phyloP scores from a whole-genome alignment of 106 monocot genomes.

The Vanilla planifolia region DNA sequence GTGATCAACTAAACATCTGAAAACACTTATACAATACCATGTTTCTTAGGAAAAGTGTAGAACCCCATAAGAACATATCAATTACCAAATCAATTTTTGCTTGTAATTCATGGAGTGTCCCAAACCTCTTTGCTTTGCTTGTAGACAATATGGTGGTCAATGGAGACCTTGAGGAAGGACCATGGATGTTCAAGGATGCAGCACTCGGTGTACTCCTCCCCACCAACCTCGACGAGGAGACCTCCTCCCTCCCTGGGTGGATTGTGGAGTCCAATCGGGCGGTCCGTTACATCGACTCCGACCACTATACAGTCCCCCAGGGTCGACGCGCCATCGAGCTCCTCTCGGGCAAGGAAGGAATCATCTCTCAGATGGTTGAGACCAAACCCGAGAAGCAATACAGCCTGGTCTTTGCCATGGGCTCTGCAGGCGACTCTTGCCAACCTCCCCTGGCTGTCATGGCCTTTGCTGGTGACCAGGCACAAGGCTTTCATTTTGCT shows the following conservation, averaged over 20 bases:
- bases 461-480: slow-evolving; percentile 92
- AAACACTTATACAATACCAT: too few relatives aligned
- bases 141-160: slow-evolving; percentile 57
- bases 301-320: slow-evolving; percentile 75
- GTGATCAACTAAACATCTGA: too few relatives aligned
- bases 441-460: slow-evolving; percentile 76
- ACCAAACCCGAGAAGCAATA: slow-evolving; percentile 69
- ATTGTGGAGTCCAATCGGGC: slow-evolving; percentile 91
- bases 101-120: too few relatives aligned
- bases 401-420: slow-evolving; percentile 61
- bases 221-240: slow-evolving; percentile 75
- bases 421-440: slow-evolving; percentile 71
- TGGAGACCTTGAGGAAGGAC: slow-evolving; percentile 71
- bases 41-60: too few relatives aligned
- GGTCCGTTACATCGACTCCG: slow-evolving; percentile 75
- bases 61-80: too few relatives aligned
- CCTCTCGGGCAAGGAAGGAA: slow-evolving; percentile 91
- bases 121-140: too few relatives aligned
- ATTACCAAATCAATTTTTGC: too few relatives aligned
- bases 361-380: slow-evolving; percentile 91
- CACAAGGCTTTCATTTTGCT: slow-evolving; percentile 65
- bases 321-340: slow-evolving; percentile 92
- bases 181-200: slow-evolving; percentile 57
- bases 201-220: slow-evolving; percentile 79
- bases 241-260: slow-evolving; percentile 77